Percentiles rank a stretch among this genome's conserved stretches.
Conservation (phyloP, 768 basidiomycete species). For the Suillus plorans region DNA sequence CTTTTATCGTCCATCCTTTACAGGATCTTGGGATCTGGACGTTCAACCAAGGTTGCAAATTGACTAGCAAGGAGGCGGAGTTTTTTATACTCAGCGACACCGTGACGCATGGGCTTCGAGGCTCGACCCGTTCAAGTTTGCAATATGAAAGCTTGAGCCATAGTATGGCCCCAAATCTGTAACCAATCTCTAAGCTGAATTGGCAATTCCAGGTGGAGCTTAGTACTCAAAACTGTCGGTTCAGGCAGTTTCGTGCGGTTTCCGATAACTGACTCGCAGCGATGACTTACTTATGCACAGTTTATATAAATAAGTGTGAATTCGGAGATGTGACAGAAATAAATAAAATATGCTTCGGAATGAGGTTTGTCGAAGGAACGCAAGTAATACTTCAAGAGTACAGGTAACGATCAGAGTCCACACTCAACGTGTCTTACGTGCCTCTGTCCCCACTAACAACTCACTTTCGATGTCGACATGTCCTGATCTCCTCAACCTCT, state of each 20-base stretch:
- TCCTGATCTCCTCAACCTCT: constrained; percentile 60
- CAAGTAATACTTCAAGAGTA: background rate
- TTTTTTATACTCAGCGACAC: background rate
- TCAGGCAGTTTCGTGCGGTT: background rate
- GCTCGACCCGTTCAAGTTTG: too few species aligned
- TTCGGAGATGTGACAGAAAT: background rate
- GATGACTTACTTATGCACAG: background rate
- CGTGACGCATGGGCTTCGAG: too few species aligned
- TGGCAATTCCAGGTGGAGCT: too few species aligned
- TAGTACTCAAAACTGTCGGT: too few species aligned
- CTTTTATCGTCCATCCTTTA: too few species aligned
- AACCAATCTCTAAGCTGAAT: background rate
- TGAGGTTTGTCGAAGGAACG: background rate
- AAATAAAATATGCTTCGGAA: background rate
- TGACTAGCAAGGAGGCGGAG: background rate
- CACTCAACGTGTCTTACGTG: constrained; percentile 13
- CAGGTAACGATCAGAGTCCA: background rate
- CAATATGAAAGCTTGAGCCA: too few species aligned
- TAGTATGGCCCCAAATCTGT: background rate
- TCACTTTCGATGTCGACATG: constrained; percentile 57
- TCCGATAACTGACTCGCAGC: background rate
- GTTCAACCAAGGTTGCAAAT: background rate
- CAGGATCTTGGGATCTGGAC: background rate
- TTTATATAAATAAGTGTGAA: background rate
- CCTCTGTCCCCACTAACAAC: constrained; percentile 26